phyloP scores from a whole-genome alignment of 768 basidiomycete species.

The Kwoniella sp. region DNA sequence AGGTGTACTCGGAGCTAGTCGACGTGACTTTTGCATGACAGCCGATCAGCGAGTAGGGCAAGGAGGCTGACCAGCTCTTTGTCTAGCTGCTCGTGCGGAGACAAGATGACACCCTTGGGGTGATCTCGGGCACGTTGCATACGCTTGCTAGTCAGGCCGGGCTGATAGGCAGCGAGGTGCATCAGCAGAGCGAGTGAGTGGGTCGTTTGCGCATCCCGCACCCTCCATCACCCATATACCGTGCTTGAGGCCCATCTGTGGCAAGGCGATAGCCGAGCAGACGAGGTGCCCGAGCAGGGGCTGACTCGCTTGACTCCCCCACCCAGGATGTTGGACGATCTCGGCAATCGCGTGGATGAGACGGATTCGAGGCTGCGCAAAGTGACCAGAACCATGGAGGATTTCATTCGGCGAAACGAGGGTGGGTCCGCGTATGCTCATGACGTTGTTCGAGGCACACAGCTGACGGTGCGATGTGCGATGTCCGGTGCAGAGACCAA shows the following conservation, averaged over 20 bases:
- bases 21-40: no score
- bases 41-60: no score
- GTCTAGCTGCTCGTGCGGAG: constrained; percentile 75
- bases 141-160: constrained; percentile 87
- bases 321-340: constrained; percentile 72
- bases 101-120: constrained; percentile 84
- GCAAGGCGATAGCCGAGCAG: no score
- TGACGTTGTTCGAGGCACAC: background rate
- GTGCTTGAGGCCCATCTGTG: no score
- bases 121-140: constrained; percentile 77
- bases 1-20: no score
- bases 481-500: constrained; percentile 63
- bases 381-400: constrained; percentile 67
- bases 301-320: background rate
- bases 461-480: no score
- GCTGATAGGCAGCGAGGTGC: constrained; percentile 88
- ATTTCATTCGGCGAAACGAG: constrained; percentile 81
- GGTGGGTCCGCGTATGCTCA: no score
- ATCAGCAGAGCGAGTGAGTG: constrained; percentile 80
- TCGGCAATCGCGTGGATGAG: constrained; percentile 67
- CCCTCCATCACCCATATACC: no score
- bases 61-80: no score
- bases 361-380: constrained; percentile 63
- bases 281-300: no score
- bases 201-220: no score